phyloP scores from a whole-genome alignment of 768 basidiomycete species.

The Lentinula raphanica region DNA sequence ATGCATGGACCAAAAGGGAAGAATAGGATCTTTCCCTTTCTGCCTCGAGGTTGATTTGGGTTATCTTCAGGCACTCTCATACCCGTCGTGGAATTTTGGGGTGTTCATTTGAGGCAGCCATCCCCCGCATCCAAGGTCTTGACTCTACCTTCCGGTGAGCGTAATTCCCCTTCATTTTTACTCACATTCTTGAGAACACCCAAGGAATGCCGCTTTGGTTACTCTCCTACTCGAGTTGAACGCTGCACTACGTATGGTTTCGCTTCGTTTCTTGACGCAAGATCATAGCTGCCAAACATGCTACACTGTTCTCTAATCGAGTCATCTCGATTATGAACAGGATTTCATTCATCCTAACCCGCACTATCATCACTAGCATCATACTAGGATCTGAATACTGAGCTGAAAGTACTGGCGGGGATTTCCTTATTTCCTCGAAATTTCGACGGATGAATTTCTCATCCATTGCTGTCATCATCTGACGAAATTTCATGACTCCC shows the following conservation, averaged over 20 bases:
- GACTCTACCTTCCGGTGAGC: background rate
- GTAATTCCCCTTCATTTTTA: background rate
- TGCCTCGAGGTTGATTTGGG: slow-evolving; percentile 1
- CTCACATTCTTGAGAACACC: background rate
- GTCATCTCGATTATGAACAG: background rate
- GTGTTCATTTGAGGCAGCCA: slow-evolving; percentile 21
- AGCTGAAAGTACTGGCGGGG: background rate
- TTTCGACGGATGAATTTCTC: background rate
- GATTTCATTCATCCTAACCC: background rate
- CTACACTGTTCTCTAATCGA: background rate
- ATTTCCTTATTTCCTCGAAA: background rate
- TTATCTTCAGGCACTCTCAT: slow-evolving; percentile 4
- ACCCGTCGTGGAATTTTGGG: slow-evolving; percentile 27
- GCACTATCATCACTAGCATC: background rate
- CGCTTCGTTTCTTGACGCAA: background rate
- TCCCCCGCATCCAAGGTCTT: slow-evolving; percentile 15
- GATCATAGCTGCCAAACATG: background rate
- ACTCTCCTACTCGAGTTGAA: background rate
- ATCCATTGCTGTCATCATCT: background rate
- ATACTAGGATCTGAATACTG: too few relatives aligned
- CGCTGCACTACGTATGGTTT: background rate
- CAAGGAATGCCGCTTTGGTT: background rate
- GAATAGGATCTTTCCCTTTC: background rate
- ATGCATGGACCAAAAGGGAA: background rate
- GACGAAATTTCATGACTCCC: background rate